phyloP scores from a whole-genome alignment of 177 flowering plant genomes.

The Vitis hybrid region DNA sequence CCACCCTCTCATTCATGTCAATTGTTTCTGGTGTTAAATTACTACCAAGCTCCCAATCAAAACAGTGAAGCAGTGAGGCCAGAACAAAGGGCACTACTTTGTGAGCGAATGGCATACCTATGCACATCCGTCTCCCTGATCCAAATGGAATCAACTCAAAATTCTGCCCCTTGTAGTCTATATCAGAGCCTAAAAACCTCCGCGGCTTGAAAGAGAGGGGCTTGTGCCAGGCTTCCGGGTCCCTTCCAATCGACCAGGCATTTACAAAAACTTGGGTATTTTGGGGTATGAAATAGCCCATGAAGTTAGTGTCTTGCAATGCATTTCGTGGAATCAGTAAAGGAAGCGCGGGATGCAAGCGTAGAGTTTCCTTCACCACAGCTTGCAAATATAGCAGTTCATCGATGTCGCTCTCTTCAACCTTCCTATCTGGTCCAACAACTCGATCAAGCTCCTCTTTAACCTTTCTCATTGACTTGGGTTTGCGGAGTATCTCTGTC shows the following conservation, averaged over 20 bases:
- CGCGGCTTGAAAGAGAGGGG: background rate
- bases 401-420: conserved; percentile 31
- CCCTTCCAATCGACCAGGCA: conserved; percentile 35
- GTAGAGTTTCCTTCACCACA: conserved; percentile 25
- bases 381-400: conserved; percentile 29
- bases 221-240: conserved; percentile 25
- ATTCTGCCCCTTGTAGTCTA: conserved; percentile 38
- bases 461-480: conserved; percentile 11
- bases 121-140: conserved; percentile 45
- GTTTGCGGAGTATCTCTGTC: conserved; percentile 29
- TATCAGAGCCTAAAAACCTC: background rate
- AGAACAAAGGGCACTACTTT: conserved; percentile 24
- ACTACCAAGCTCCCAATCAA: conserved; percentile 21
- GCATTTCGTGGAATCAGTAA: conserved; percentile 34
- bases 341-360: conserved; percentile 20
- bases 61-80: conserved; percentile 29
- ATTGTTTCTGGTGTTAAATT: background rate
- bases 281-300: conserved; percentile 34
- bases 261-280: conserved; percentile 23
- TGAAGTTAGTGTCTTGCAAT: conserved; percentile 19
- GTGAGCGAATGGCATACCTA: conserved; percentile 32
- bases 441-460: conserved; percentile 22
- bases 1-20: conserved; percentile 22
- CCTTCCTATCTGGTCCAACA: conserved; percentile 20
- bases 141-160: conserved; percentile 48